Percentiles rank a stretch among this genome's conserved stretches.
These are phyloP conservation scores for Phanerochaete sordida DNA, from an alignment of 768 basidiomycete species.

Conservation along the genomic window DNA sequence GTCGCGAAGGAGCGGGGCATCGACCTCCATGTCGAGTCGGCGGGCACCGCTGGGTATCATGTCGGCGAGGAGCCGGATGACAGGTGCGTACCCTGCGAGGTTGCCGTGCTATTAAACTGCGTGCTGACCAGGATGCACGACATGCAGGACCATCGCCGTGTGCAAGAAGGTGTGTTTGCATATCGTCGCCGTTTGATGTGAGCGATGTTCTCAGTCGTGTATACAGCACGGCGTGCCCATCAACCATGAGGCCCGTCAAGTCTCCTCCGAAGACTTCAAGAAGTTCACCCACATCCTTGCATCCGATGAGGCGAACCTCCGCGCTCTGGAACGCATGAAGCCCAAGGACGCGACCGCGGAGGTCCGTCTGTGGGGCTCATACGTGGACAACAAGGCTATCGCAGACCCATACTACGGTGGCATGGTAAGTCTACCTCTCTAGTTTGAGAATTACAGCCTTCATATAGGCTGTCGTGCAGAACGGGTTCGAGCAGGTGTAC, in stretches of 20 bases:
- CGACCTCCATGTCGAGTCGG: slow-evolving; percentile 73
- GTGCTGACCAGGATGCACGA: not conserved
- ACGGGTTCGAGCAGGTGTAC: slow-evolving; percentile 75
- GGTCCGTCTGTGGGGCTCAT: slow-evolving; percentile 79
- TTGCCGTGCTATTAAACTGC: not conserved
- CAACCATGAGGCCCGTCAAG: slow-evolving; percentile 62
- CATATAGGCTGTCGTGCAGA: slow-evolving; percentile 31
- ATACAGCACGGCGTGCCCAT: slow-evolving; percentile 73
- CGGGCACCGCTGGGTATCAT: slow-evolving; percentile 85
- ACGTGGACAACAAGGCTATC: slow-evolving; percentile 66
- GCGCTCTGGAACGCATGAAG: slow-evolving; percentile 50
- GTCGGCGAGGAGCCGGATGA: slow-evolving; percentile 81
- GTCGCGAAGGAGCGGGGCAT: slow-evolving; percentile 64
- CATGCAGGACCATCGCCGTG: slow-evolving; percentile 56
- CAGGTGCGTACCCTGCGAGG: slow-evolving; percentile 46
- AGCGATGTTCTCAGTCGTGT: not conserved
- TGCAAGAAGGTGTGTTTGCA: slow-evolving; percentile 58
- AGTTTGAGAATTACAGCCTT: not conserved
- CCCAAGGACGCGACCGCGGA: slow-evolving; percentile 52
- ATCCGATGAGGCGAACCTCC: slow-evolving; percentile 75
- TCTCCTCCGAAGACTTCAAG: slow-evolving; percentile 61
- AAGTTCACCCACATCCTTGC: slow-evolving; percentile 84
- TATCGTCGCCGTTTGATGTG: not conserved
- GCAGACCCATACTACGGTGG: slow-evolving; percentile 85
- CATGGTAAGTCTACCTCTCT: slow-evolving; percentile 37